Evolutionary conservation across 129 eudicot genomes (phyloP).

Genomic region (Glebionis coronaria): DNA sequence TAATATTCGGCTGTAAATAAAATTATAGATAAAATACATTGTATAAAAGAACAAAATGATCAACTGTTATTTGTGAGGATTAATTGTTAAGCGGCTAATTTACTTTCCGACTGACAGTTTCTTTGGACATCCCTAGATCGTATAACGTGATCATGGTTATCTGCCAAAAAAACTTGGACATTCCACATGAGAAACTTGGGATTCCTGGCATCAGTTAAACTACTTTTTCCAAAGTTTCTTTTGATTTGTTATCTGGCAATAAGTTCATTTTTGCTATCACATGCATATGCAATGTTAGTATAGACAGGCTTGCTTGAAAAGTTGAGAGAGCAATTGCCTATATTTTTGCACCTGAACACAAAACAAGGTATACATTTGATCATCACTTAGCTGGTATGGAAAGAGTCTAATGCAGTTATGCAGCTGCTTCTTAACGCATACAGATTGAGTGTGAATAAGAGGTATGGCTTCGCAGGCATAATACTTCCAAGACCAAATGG

Average conservation of each 20-base stretch:
- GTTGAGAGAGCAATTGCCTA: not conserved
- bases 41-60: conserved; percentile 2
- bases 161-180: not conserved
- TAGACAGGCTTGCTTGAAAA: not conserved
- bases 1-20: conserved; percentile 9
- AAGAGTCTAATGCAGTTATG: too few relatives aligned
- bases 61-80: conserved; percentile 7
- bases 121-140: not conserved
- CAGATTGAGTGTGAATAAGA: too few relatives aligned
- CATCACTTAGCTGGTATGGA: not conserved
- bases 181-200: not conserved
- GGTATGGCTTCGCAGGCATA: too few relatives aligned
- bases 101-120: not conserved
- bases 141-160: not conserved
- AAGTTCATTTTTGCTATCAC: not conserved
- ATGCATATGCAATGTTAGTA: not conserved
- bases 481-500: too few relatives aligned
- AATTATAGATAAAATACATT: not conserved
- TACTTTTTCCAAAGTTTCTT: not conserved
- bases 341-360: too few relatives aligned
- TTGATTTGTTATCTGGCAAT: not conserved
- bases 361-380: not conserved
- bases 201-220: not conserved
- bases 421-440: too few relatives aligned
- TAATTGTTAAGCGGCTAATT: not conserved